Evolutionary conservation across 257 asterid species (phyloP).

Genomic region (Solanum rostratum): DNA sequence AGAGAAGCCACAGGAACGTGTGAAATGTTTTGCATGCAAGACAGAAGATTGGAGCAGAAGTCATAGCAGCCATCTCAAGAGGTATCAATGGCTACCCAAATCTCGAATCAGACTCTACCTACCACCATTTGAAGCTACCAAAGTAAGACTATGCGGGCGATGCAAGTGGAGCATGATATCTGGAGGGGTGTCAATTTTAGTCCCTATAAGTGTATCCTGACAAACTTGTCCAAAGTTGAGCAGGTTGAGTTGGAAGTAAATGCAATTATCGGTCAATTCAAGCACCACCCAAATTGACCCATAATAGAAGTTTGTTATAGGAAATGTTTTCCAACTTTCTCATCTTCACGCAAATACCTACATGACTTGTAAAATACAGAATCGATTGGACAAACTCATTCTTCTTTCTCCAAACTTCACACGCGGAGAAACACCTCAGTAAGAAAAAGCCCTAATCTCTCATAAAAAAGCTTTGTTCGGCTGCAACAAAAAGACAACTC

Average conservation of each 20-base stretch:
- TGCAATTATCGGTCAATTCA: background rate
- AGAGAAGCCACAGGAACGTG: background rate
- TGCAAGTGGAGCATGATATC: background rate
- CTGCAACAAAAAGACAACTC: background rate
- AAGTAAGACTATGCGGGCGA: background rate
- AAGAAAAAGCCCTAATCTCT: background rate
- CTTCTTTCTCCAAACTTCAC: background rate
- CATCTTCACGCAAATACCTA: too few relatives aligned
- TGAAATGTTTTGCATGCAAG: background rate
- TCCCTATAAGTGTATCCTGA: background rate
- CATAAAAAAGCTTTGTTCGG: background rate
- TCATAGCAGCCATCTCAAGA: background rate
- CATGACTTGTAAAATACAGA: background rate
- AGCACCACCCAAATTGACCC: background rate
- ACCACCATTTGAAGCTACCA: background rate
- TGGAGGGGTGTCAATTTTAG: background rate
- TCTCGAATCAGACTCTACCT: background rate
- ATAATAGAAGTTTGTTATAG: background rate
- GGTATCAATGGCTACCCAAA: background rate
- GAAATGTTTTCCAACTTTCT: too few relatives aligned
- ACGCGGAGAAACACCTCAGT: background rate
- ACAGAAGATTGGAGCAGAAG: background rate
- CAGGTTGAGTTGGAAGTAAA: background rate
- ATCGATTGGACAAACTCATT: background rate
- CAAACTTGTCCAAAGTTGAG: background rate